A percentile compares a stretch with the other conserved stretches of the same genome.
Evolutionary conservation across 2,329 filamentous ascomycete genomes (phyloP).

Genomic region (Mariannaea sp.): DNA sequence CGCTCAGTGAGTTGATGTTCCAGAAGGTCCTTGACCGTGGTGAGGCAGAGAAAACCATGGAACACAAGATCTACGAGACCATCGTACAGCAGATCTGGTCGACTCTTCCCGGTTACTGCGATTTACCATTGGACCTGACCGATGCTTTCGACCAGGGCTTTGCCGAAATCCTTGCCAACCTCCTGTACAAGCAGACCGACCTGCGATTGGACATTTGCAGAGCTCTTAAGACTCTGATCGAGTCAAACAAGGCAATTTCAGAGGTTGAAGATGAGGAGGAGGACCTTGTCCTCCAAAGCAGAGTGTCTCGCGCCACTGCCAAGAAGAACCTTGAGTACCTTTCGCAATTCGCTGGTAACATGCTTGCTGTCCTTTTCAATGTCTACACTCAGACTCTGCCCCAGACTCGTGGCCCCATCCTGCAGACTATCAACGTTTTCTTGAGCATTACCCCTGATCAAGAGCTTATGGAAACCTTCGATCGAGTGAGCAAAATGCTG

Average conservation of each 20-base stretch:
- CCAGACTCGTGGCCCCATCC: constrained; percentile 85
- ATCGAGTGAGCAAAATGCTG: constrained; percentile 83
- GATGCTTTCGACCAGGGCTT: constrained; percentile 84
- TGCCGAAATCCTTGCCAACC: constrained; percentile 86
- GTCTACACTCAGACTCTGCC: constrained; percentile 97
- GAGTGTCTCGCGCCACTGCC: constrained; percentile 76
- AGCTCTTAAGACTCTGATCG: constrained; percentile 82
- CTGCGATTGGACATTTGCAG: constrained; percentile 86
- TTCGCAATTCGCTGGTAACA: constrained; percentile 78
- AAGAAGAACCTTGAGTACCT: constrained; percentile 82
- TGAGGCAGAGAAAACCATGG: constrained; percentile 84
- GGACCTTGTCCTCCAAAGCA: constrained; percentile 75
- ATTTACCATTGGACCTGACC: constrained; percentile 79
- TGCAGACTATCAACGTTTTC: constrained; percentile 94
- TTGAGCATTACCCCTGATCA: constrained; percentile 80
- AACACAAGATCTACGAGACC: constrained; percentile 97
- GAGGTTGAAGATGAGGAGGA: constrained; percentile 71
- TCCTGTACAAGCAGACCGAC: constrained; percentile 90
- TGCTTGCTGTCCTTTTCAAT: constrained; percentile 97
- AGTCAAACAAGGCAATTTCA: constrained; percentile 85
- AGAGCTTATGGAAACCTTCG: constrained; percentile 87
- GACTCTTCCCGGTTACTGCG: constrained; percentile 90
- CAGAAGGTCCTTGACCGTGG: constrained; percentile 86
- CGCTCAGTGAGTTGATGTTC: constrained; percentile 87
- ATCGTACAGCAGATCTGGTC: constrained; percentile 96